Evolutionary conservation across 1,284 basidiomycete genomes (phyloP), one percentile per base, ranked within the genome.

Genomic region (Heimioporus punctisporus): DNA sequence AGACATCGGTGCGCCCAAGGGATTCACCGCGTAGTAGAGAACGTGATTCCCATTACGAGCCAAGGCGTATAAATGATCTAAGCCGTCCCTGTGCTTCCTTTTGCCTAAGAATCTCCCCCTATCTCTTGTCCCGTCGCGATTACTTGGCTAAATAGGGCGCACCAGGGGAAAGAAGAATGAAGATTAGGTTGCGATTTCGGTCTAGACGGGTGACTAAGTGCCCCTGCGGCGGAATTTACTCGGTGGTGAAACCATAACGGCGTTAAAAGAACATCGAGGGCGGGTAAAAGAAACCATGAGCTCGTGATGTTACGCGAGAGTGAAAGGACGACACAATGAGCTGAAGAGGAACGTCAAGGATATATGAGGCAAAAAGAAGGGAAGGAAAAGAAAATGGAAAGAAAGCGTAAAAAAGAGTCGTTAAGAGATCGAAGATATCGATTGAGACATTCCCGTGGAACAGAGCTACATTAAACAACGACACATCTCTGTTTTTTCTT

Each of bases 401-500:
- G 25, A 54, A 58, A 55, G 52, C 61, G 64, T 69, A 34, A 59
- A 62, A 52, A 60, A 59, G 59, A 59, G 70, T 72, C 69, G 64
- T 72, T 56, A 70, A 59, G 57, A 70, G 68, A 72, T 72, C 63
- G 43, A 68, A 69, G 65, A 70, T 68, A 68, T 70, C 71, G 57
- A 61, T 48, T 45, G 59, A 64, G 58, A 59, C 66, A 66, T 65
- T 62, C 63, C 63, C 64, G 50, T 51, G 56, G 51, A 50, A 58
- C 49, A 55, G 52, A 52, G 56, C 61, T 70, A 64, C 66, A 72
- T 86, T 80, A 97, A 74, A 93, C 83, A 68, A 97, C 83, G 70
- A 93, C 80, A 83, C 96, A 98, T 76, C 85, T 89, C 65, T 76
- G 83, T 79, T 79, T 87, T 78, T 87, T 90, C 83, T 88, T 95